Evolutionary conservation across 2,329 filamentous ascomycete species (phyloP).

Genomic region (Colletotrichum trifolii): DNA sequence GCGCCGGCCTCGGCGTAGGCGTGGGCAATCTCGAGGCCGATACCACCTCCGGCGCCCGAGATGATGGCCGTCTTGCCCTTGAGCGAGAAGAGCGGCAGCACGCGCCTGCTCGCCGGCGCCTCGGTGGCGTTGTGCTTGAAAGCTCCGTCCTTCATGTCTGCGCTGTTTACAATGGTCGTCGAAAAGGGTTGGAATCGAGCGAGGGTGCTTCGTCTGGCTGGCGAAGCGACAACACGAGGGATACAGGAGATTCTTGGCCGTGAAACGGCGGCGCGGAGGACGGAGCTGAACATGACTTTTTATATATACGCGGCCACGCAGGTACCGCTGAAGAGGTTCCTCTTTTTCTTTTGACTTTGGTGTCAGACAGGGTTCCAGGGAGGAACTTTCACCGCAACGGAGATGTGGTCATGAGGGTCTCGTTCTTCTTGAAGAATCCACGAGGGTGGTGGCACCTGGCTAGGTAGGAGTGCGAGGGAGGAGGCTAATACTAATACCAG

Average conservation of each 20-base stretch:
- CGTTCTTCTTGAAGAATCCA: slow-evolving; percentile 11
- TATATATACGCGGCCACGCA: slow-evolving; percentile 12
- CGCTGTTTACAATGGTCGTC: slow-evolving; percentile 44
- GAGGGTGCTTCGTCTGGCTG: slow-evolving; percentile 1
- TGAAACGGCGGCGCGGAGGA: slow-evolving; percentile 29
- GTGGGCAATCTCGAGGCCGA: slow-evolving; percentile 73
- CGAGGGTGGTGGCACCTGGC: not conserved
- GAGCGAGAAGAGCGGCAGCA: slow-evolving; percentile 75
- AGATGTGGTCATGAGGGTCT: slow-evolving; percentile 4
- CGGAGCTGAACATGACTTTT: slow-evolving; percentile 28
- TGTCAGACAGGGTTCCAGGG: slow-evolving; percentile 29
- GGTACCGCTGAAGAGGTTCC: slow-evolving; percentile 19
- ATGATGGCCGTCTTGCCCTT: slow-evolving; percentile 78
- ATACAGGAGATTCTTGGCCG: slow-evolving; percentile 26
- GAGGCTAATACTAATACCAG: slow-evolving; percentile 32
- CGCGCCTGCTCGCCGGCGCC: slow-evolving; percentile 57
- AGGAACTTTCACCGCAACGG: slow-evolving; percentile 27
- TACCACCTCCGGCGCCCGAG: slow-evolving; percentile 73
- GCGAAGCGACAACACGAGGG: slow-evolving; percentile 14
- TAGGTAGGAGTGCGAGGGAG: slow-evolving; percentile 16
- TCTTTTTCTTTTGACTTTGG: slow-evolving; percentile 11
- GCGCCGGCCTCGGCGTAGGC: slow-evolving; percentile 76
- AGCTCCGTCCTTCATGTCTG: slow-evolving; percentile 56
- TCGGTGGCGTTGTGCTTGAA: slow-evolving; percentile 69
- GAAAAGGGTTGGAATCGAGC: slow-evolving; percentile 32